A percentile compares a stretch with the other conserved stretches of the same genome.
phyloP scores from a whole-genome alignment of 1,139 yeast genomes.

The Diutina scorzettiae region DNA sequence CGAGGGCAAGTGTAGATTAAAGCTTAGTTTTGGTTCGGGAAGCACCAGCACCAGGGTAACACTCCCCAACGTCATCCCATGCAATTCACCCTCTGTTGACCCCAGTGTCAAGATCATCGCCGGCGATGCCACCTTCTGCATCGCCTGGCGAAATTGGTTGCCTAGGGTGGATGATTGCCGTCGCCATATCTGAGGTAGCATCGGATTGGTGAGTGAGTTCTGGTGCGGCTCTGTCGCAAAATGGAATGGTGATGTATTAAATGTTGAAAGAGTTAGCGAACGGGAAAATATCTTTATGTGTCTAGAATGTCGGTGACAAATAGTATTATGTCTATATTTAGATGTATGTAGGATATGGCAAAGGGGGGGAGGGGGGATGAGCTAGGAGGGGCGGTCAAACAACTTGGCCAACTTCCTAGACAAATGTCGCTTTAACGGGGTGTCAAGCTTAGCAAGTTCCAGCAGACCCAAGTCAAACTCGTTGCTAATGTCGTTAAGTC shows the following conservation, averaged over 20 bases:
- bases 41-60: slow-evolving; percentile 64
- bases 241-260: no score
- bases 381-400: no score
- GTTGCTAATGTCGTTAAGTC: neutral
- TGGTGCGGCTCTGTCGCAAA: no score
- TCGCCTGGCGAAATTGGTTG: slow-evolving; percentile 13
- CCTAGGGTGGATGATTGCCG: neutral
- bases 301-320: no score
- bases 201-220: no score
- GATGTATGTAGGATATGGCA: no score
- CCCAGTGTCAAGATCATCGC: slow-evolving; percentile 31
- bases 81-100: slow-evolving; percentile 16
- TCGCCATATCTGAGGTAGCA: no score
- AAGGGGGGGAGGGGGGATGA: no score
- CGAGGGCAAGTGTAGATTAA: slow-evolving; percentile 76
- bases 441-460: slow-evolving; percentile 1
- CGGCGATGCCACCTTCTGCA: slow-evolving; percentile 30
- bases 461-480: neutral
- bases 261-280: no score
- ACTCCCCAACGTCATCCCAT: slow-evolving; percentile 76
- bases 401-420: neutral
- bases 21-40: slow-evolving; percentile 67
- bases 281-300: no score
- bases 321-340: no score
- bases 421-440: neutral